phyloP scores from a whole-genome alignment of 345 rosid species.

The Rhodamnia argentea region DNA sequence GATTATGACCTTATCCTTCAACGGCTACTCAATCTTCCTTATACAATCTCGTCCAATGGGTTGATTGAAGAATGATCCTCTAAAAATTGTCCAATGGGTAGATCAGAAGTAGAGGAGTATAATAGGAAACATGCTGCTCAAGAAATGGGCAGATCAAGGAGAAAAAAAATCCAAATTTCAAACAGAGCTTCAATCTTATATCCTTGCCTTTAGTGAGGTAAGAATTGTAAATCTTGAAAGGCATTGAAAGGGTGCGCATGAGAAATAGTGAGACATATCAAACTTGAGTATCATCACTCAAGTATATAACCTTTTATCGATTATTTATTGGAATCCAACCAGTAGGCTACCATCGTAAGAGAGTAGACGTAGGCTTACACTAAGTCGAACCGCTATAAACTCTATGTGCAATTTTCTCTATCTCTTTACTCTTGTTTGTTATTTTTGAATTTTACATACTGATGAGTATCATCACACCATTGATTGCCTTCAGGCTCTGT shows the following conservation, averaged over 20 bases:
- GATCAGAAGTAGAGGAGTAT: background rate
- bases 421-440: background rate
- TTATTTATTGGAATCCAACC: too few relatives aligned
- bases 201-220: background rate
- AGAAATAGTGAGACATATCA: too few relatives aligned
- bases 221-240: too few relatives aligned
- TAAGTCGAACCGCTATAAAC: background rate
- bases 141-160: background rate
- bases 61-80: background rate
- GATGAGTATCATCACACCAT: too few relatives aligned
- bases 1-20: background rate
- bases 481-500: background rate
- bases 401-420: background rate
- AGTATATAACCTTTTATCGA: too few relatives aligned
- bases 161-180: too few relatives aligned
- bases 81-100: too few relatives aligned
- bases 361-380: too few relatives aligned
- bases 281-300: background rate
- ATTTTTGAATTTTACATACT: too few relatives aligned
- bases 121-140: background rate
- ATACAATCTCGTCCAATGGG: background rate
- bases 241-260: too few relatives aligned
- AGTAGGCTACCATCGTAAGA: accelerated
- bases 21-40: background rate
- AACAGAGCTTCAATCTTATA: background rate